Evolutionary conservation across 768 basidiomycete species (phyloP).

Genomic region (Roridomyces roridus): DNA sequence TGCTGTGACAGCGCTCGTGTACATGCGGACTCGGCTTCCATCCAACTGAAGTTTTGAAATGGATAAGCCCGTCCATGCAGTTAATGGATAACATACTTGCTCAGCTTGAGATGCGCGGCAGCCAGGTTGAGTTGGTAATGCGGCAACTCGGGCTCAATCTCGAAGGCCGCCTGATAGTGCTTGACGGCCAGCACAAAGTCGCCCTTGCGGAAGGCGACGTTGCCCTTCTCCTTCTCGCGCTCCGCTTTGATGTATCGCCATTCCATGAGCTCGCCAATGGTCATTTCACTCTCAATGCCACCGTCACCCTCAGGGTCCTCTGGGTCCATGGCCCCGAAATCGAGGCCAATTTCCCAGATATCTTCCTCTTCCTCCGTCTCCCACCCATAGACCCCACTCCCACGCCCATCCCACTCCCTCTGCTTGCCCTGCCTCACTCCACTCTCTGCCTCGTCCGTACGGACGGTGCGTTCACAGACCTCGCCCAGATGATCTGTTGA

Average conservation of each 20-base stretch:
- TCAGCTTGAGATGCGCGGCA: conserved; percentile 73
- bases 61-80: conserved; percentile 5
- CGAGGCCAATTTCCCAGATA: conserved; percentile 74
- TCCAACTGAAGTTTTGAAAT: conserved; percentile 54
- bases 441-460: conserved; percentile 71
- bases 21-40: conserved; percentile 75
- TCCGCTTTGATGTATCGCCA: conserved; percentile 76
- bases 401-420: conserved; percentile 79
- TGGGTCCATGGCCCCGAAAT: conserved; percentile 62
- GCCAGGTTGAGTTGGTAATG: conserved; percentile 81
- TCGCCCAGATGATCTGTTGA: conserved; percentile 81
- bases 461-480: conserved; percentile 75
- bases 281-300: conserved; percentile 58
- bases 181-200: conserved; percentile 60
- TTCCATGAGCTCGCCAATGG: conserved; percentile 77
- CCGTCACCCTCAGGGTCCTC: conserved; percentile 51
- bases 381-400: conserved; percentile 76
- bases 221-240: conserved; percentile 75
- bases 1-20: conserved; percentile 69
- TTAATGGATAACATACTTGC: conserved; percentile 54
- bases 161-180: conserved; percentile 64
- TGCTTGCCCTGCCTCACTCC: conserved; percentile 68
- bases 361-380: conserved; percentile 80
- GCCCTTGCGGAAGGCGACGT: conserved; percentile 69
- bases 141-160: conserved; percentile 74